Percentiles rank a stretch among this genome's conserved stretches.
Conservation (phyloP, 208 protist genomes). For the Leptomonas seymouri region DNA sequence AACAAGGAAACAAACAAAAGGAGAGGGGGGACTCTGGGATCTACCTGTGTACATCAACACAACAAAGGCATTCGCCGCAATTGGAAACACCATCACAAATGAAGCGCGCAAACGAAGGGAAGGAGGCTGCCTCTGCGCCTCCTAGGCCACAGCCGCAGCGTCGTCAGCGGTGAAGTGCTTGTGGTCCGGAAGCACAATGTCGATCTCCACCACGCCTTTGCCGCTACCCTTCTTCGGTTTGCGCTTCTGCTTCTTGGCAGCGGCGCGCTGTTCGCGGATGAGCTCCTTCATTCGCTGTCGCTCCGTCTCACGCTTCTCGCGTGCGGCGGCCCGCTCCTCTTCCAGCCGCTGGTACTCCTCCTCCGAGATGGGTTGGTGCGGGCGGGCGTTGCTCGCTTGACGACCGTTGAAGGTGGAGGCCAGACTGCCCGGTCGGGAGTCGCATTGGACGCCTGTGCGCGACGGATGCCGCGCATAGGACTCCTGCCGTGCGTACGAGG, state of each 20-base stretch:
- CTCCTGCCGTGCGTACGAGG: conserved; percentile 18
- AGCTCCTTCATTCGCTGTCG: conserved; percentile 75
- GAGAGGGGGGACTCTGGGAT: too few species aligned
- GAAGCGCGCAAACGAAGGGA: not conserved
- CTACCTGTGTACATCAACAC: too few species aligned
- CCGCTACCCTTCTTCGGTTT: conserved; percentile 36
- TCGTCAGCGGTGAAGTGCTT: conserved; percentile 31
- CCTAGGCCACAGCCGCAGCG: conserved; percentile 5
- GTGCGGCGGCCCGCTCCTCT: conserved; percentile 41
- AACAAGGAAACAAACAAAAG: too few species aligned
- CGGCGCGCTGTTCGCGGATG: conserved; percentile 64
- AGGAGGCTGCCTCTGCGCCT: not conserved
- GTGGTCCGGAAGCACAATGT: conserved; percentile 67
- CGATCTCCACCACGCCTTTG: conserved; percentile 42
- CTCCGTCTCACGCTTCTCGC: conserved; percentile 71
- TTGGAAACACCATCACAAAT: not conserved
- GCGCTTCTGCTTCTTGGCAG: conserved; percentile 46
- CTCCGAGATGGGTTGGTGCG: conserved; percentile 22
- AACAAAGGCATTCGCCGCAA: not conserved
- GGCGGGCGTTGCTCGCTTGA: conserved; percentile 50
- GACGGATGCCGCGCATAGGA: conserved; percentile 16
- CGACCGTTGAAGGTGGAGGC: conserved; percentile 34
- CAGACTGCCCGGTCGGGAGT: conserved; percentile 13
- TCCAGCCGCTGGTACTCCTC: conserved; percentile 43
- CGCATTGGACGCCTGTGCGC: not conserved